Base-by-base conservation (phyloP, 2,329 filamentous ascomycete species). In the Oidium heveae region DNA sequence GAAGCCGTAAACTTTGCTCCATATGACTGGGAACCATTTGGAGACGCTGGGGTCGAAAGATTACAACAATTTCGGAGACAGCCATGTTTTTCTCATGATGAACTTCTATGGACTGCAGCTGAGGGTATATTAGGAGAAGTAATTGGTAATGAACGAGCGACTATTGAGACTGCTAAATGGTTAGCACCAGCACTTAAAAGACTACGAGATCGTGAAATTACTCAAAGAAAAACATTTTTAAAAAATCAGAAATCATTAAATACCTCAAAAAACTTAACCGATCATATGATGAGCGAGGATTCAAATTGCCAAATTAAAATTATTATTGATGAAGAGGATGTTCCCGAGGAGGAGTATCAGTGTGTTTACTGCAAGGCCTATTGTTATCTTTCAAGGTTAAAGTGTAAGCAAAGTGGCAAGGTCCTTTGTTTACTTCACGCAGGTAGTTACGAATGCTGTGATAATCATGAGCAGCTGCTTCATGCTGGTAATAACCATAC, bases 1-100 rank as follows among this genome's bases (percentile, higher is more conserved):
- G 91, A 98, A 66, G 91, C 91, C 5, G 91, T 98, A 61, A 98
- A 98, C 65, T 98, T 98, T 68, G 91, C 91, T 0, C 91, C 91
- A 0, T 74, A 73, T 32, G 91, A 98, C 62, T 98, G 91, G 91
- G 91, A 98, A 63, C 86, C 87, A 0, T 93, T 80, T 64, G 91
- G 91, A 1, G 80, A 89, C 55, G 75, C 80, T 32, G 88, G 91
- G 0, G 88, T 96, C 1, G 81, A 89, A 62, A 76, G 89, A 59
- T 72, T 96, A 33, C 86, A 91, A 61, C 76, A 82, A 52, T 98
- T 95, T 66, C 77, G 89, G 55, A 79, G 88, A 55, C 88, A 95
- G 59, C 87, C 91, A 1, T 96, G 91, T 66, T 98, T 98, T 66
- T 96, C 89, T 0, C 91, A 98, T 60, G 91, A 98, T 62, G 91